These are phyloP conservation scores for Euptelea pleiosperma DNA, from an alignment of 164 flowering plant species.

Conservation along the genomic window DNA sequence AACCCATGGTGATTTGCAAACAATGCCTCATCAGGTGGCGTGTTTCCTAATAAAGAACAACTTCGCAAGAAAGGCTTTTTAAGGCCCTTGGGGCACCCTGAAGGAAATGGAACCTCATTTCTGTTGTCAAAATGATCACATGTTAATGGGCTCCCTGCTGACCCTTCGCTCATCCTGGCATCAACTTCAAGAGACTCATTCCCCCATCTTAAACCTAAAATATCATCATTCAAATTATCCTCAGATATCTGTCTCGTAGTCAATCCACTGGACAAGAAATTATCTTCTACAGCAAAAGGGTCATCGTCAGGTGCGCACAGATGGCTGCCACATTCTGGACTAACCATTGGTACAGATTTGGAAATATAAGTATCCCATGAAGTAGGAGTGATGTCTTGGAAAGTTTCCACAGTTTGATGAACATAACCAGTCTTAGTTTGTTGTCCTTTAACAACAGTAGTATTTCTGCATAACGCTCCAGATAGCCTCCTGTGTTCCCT, in stretches of 20 bases:
- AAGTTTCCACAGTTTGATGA: slow-evolving; percentile 19
- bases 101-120: slow-evolving; percentile 16
- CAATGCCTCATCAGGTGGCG: slow-evolving; percentile 18
- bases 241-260: slow-evolving; percentile 20
- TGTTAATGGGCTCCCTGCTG: slow-evolving; percentile 13
- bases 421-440: slow-evolving; percentile 13
- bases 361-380: slow-evolving; percentile 21
- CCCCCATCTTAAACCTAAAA: slow-evolving; percentile 21
- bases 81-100: slow-evolving; percentile 10
- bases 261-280: slow-evolving; percentile 15
- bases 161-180: slow-evolving; percentile 13
- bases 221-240: slow-evolving; percentile 7
- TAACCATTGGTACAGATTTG: slow-evolving; percentile 12
- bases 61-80: slow-evolving; percentile 31
- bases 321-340: slow-evolving; percentile 12
- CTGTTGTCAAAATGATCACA: slow-evolving; percentile 16
- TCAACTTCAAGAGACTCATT: slow-evolving; percentile 22
- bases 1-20: slow-evolving; percentile 20
- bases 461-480: slow-evolving; percentile 12
- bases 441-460: slow-evolving; percentile 20
- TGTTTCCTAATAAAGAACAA: slow-evolving; percentile 33
- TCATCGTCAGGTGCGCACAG: slow-evolving; percentile 17
- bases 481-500: slow-evolving; percentile 14
- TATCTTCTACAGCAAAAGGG: slow-evolving; percentile 14
- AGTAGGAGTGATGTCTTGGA: slow-evolving; percentile 11